Percentiles rank a stretch among this genome's conserved stretches.
Conservation (phyloP, 208 protist species). For the Acanthamoeba royreba region DNA sequence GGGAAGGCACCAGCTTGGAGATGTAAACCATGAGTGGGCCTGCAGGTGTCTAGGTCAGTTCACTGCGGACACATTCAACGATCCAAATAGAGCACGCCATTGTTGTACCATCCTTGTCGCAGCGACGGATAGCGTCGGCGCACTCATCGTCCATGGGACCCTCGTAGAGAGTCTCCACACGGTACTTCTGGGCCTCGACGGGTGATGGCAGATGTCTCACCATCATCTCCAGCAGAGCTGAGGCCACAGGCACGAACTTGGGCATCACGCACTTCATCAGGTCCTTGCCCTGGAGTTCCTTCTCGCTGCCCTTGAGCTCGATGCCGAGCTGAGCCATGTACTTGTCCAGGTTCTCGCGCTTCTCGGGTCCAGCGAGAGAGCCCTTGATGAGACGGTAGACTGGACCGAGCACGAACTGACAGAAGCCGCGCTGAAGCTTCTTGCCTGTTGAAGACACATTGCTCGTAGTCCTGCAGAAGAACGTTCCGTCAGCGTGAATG, state of each 20-base stretch:
- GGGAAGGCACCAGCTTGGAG: constrained; percentile 99
- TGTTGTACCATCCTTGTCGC: constrained; percentile 18
- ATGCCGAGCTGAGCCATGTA: constrained; percentile 87
- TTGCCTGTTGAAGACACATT: constrained; percentile 58
- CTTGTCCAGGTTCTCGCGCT: not conserved
- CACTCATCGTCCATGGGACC: constrained; percentile 93
- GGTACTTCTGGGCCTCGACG: constrained; percentile 93
- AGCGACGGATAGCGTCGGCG: constrained; percentile 70
- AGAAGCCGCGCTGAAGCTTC: constrained; percentile 87
- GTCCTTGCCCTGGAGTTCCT: constrained; percentile 90
- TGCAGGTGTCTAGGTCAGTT: constrained; percentile 92
- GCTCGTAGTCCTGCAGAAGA: not conserved
- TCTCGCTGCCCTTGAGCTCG: constrained; percentile 89
- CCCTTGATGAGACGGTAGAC: constrained; percentile 95
- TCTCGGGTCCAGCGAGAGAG: not conserved
- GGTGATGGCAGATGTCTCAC: constrained; percentile 97
- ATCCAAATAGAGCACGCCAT: not conserved
- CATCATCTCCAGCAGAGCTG: constrained; percentile 96
- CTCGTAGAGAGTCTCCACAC: constrained; percentile 95
- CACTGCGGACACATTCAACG: constrained; percentile 76
- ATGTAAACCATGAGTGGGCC: constrained; percentile 98
- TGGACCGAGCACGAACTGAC: constrained; percentile 97
- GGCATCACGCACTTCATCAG: constrained; percentile 97
- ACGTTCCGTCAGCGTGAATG: no score
- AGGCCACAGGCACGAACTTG: constrained; percentile 86